Conservation (phyloP, 768 basidiomycete genomes). For the Amanita molliuscula region DNA sequence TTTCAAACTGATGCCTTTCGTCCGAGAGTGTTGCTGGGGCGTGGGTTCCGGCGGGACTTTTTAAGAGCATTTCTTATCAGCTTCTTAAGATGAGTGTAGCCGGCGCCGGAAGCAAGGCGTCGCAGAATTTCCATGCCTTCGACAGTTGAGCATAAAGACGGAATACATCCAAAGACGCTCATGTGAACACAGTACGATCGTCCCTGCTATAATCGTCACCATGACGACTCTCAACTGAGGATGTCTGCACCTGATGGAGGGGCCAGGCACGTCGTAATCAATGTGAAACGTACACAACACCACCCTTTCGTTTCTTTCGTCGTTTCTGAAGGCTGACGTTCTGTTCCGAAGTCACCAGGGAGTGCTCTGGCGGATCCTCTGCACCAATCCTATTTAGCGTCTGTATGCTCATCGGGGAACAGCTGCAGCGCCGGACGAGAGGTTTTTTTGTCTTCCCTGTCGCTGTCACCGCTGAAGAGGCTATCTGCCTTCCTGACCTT, state of each 20-base stretch:
- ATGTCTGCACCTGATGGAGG: neutral
- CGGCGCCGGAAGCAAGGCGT: constrained; percentile 49
- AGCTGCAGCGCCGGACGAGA: constrained; percentile 11
- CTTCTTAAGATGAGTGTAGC: constrained; percentile 47
- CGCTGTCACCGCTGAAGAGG: neutral
- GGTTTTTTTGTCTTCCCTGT: constrained; percentile 5
- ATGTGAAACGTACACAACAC: neutral
- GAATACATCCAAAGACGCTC: neutral
- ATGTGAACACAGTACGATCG: constrained; percentile 22
- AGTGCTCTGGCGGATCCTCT: constrained; percentile 8
- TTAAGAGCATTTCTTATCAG: constrained; percentile 41
- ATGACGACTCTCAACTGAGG: too few species aligned
- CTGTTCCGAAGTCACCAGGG: constrained; percentile 6
- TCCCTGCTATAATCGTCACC: constrained; percentile 7
- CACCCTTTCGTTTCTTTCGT: neutral
- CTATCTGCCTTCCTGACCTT: constrained; percentile 19
- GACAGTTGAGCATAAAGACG: neutral
- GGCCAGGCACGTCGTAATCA: neutral
- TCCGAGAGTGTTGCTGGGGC: constrained; percentile 61
- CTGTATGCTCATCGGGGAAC: constrained; percentile 36
- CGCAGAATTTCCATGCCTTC: too few species aligned
- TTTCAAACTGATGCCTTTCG: constrained; percentile 67
- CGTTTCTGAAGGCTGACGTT: neutral
- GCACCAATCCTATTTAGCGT: constrained; percentile 25
- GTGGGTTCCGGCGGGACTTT: constrained; percentile 50